Conservation (phyloP, 495 filamentous ascomycete genomes). For the Tuber borchii region DNA sequence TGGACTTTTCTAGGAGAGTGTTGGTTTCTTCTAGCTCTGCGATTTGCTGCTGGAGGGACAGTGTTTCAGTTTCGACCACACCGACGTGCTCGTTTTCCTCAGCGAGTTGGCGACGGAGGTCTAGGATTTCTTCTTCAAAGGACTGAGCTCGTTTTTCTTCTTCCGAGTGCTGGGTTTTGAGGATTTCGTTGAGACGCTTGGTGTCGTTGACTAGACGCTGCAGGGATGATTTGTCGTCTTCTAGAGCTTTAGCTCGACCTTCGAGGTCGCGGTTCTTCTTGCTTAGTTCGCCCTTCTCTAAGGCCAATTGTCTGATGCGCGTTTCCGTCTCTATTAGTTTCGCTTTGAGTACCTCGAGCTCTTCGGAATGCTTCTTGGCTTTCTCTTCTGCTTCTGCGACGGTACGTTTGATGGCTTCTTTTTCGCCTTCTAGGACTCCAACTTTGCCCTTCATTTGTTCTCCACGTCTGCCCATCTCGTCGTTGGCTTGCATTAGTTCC, state of each 20-base stretch:
- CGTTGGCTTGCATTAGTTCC: slow-evolving; percentile 15
- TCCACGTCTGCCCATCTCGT: slow-evolving; percentile 13
- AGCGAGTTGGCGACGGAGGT: slow-evolving; percentile 21
- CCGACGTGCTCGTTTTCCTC: slow-evolving; percentile 27
- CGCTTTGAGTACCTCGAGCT: slow-evolving; percentile 21
- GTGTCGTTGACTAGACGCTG: slow-evolving; percentile 29
- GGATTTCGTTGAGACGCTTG: slow-evolving; percentile 30
- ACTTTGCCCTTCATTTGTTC: slow-evolving; percentile 17
- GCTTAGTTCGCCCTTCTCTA: slow-evolving; percentile 19
- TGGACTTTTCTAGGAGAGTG: slow-evolving; percentile 10
- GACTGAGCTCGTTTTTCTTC: slow-evolving; percentile 13
- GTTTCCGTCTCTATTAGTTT: slow-evolving; percentile 21
- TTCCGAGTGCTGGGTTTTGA: slow-evolving; percentile 21
- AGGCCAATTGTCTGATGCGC: slow-evolving; percentile 10
- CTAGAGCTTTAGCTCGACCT: slow-evolving; percentile 10
- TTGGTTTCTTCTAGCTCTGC: slow-evolving; percentile 22
- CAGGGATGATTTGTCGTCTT: slow-evolving; percentile 24
- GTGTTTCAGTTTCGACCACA: slow-evolving; percentile 28
- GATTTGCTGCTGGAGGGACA: slow-evolving; percentile 26
- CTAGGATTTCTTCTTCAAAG: slow-evolving; percentile 20
- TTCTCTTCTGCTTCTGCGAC: slow-evolving; percentile 23
- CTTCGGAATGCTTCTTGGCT: slow-evolving; percentile 20
- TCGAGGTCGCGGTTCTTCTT: slow-evolving; percentile 16
- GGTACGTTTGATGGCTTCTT: slow-evolving; percentile 16
- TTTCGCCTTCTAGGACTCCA: slow-evolving; percentile 14